Evolutionary conservation across 495 filamentous ascomycete genomes (phyloP), one percentile per base, ranked within the genome.

Genomic region (Podospora bellae-mahoneyi): DNA sequence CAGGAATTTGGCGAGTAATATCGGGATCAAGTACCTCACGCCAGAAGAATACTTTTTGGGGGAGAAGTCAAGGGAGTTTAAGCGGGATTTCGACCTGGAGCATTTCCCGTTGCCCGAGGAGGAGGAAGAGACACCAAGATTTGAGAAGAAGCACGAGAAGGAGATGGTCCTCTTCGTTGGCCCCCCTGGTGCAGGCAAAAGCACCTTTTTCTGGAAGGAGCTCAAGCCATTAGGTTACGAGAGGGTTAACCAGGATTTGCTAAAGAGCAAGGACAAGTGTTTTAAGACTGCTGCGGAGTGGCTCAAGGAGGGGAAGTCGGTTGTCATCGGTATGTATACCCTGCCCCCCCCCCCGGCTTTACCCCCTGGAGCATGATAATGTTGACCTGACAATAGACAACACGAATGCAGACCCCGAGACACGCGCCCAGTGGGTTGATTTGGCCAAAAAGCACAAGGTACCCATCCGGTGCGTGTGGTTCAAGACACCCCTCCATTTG

Each of bases 21-120:
- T 92, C 4, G 89, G 89, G 0, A 89, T 98, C 69, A 72, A 81
- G 19, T 99, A 93, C 76, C 79, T 88, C 64, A 96, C 93, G 0
- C 94, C 95, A 0, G 96, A 98, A 72, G 94, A 97, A 73, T 96
- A 89, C 80, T 98, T 97, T 73, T 83, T 95, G 18, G 82, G 84
- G 1, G 84, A 91, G 66, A 68, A 82, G 20, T 82, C 89, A 0
- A 81, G 87, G 63, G 83, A 88, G 2, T 91, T 91, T 69, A 75
- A 76, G 4, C 82, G 89, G 56, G 80, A 86, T 0, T 97, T 97
- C 69, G 87, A 97, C 66, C 86, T 81, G 3, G 70, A 57, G 0
- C 62, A 73, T 9, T 78, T 79, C 66, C 77, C 79, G 9, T 81
- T 76, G 13, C 18, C 66, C 3, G 69, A 70, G 4, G 39, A 69